Base-by-base conservation (phyloP, 2,329 filamentous ascomycete species). In the Pseudocercospora cruenta region DNA sequence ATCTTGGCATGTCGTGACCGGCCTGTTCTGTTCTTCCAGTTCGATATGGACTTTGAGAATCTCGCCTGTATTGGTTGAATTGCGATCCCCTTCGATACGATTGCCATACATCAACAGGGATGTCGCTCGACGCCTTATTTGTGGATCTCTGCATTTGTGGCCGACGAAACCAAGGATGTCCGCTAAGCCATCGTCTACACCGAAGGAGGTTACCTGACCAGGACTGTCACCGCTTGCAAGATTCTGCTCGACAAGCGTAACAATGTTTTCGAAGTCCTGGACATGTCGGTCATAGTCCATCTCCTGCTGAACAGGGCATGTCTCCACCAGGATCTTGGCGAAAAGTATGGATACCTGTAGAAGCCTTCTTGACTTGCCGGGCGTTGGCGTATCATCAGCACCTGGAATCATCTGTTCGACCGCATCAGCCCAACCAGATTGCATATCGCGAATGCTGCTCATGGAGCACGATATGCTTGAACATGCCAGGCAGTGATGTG, bases 141-240 rank as follows among this genome's bases (percentile, higher is more conserved):
- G 10, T 4, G 59, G 59, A 43, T 62, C 59, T 21, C 47, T n/a
- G 36, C 43, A 62, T 22, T 62, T 53, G 22, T 62, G 45, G 9
- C 59, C 47, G 16, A 54, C 36, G 7, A 53, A 62, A 1, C 26
- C 31, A 8, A 62, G 47, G 0, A 62, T 36, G n/a, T 62, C 60
- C 45, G 33, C 28, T 14, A 54, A 33, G 10, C 31, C 60, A 22
- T 62, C 60, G 16, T 62, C 47, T 3, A 53, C 33, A 6, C 60
- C 60, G 16, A 60, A 60, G 2, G 58, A 47, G 22, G 28, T 43
- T 1, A 53, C 14, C 4, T 3, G 45, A 21, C 14, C 3, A 12
- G 10, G 22, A 16, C 10, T n/a, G 24, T 4, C 4, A 14, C 7
- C 12, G 26, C 12, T 43, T n/a, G 39, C 16, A 6, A 43, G 7